A percentile compares a stretch with the other conserved stretches of the same genome.
phyloP scores from a whole-genome alignment of 2,329 filamentous ascomycete genomes.

The Rutstroemia sp. region DNA sequence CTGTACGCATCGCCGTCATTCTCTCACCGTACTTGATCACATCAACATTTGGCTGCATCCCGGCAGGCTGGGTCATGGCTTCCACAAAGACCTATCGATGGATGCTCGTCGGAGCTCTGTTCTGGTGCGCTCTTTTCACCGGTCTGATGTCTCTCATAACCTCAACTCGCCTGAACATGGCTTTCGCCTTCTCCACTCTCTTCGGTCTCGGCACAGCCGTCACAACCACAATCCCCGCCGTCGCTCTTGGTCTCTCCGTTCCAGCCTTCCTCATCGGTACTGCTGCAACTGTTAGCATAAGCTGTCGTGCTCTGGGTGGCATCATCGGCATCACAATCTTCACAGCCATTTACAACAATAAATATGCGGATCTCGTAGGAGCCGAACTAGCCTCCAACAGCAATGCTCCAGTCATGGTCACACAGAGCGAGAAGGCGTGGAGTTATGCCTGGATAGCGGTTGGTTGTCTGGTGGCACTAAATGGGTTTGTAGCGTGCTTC shows the following conservation, averaged over 20 bases:
- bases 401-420: constrained; percentile 7
- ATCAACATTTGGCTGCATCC: constrained; percentile 17
- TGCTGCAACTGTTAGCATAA: constrained; percentile 15
- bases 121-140: constrained; percentile 16
- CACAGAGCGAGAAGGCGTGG: constrained; percentile 11
- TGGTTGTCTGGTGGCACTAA: constrained; percentile 12
- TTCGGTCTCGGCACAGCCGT: constrained; percentile 16
- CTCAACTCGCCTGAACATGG: constrained; percentile 7
- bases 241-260: constrained; percentile 14
- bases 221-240: constrained; percentile 15
- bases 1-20: constrained; percentile 15
- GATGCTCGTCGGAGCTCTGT: constrained; percentile 11
- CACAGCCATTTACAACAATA: constrained; percentile 17
- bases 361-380: constrained; percentile 13
- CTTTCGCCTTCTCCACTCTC: constrained; percentile 14
- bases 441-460: constrained; percentile 17
- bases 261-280: constrained; percentile 17
- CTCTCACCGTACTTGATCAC: constrained; percentile 14
- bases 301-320: constrained; percentile 14
- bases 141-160: constrained; percentile 16
- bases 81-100: constrained; percentile 10
- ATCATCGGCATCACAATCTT: constrained; percentile 19
- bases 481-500: constrained; percentile 14
- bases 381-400: constrained; percentile 6
- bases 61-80: constrained; percentile 17